phyloP scores from a whole-genome alignment of 257 asterid species.

The Ocimum tenuiflorum region DNA sequence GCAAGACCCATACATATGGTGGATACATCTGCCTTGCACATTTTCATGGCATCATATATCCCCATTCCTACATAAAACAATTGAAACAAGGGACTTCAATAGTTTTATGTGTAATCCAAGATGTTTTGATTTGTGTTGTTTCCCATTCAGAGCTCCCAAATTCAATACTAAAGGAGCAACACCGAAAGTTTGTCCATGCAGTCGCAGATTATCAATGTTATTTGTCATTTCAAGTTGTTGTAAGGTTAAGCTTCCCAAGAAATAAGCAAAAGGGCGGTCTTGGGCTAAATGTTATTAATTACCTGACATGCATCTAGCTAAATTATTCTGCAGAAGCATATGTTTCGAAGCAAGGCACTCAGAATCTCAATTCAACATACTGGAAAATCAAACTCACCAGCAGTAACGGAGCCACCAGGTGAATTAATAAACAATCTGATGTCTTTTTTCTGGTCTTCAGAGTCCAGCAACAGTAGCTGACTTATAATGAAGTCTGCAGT shows the following conservation, averaged over 20 bases:
- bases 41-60: conserved; percentile 94
- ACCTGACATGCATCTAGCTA: background rate
- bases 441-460: conserved; percentile 71
- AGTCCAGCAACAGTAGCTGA: conserved; percentile 80
- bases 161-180: background rate
- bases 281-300: background rate
- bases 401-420: conserved; percentile 94
- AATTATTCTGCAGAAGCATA: background rate
- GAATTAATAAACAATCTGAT: conserved; percentile 83
- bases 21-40: conserved; percentile 95
- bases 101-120: no score
- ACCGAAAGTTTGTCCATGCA: background rate
- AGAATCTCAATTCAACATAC: background rate
- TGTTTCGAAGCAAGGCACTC: background rate
- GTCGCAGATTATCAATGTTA: background rate
- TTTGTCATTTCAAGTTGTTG: background rate
- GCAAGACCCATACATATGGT: conserved; percentile 92
- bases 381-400: conserved; percentile 50
- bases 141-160: background rate
- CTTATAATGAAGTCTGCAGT: conserved; percentile 81
- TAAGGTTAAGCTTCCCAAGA: background rate
- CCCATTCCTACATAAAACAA: conserved; percentile 67
- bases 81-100: background rate
- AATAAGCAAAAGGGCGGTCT: background rate
- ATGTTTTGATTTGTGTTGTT: background rate